phyloP scores from a whole-genome alignment of 2,329 filamentous ascomycete genomes.

The Emergomyces pasteurianus region DNA sequence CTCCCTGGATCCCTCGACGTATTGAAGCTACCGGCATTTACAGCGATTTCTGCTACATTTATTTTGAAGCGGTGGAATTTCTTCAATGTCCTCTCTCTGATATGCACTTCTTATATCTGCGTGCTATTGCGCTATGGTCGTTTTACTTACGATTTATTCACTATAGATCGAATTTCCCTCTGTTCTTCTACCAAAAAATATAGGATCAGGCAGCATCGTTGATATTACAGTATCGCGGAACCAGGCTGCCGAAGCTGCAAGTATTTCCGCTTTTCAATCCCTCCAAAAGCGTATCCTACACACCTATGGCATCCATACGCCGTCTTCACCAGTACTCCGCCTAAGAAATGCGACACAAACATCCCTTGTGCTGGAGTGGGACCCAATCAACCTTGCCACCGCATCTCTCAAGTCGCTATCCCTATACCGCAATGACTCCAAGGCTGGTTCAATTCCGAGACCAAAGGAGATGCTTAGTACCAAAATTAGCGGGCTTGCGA shows the following conservation, averaged over 20 bases:
- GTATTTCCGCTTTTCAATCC: slow-evolving; percentile 62
- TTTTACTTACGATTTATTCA: slow-evolving; percentile 1
- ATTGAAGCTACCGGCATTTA: neutral
- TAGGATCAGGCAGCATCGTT: slow-evolving; percentile 91
- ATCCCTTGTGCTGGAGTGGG: slow-evolving; percentile 97
- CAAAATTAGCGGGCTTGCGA: slow-evolving; percentile 91
- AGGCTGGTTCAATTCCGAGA: slow-evolving; percentile 86
- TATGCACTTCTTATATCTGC: neutral
- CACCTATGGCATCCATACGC: slow-evolving; percentile 72
- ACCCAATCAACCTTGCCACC: slow-evolving; percentile 83
- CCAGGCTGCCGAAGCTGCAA: slow-evolving; percentile 59
- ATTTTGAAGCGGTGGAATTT: neutral
- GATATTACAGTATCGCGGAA: slow-evolving; percentile 95
- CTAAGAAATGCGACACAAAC: slow-evolving; percentile 97
- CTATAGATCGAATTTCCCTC: slow-evolving; percentile 93
- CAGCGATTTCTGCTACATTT: neutral
- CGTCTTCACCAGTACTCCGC: slow-evolving; percentile 64
- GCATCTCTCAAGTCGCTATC: slow-evolving; percentile 81
- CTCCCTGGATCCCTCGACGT: neutral
- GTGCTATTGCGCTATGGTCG: neutral
- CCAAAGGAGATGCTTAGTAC: slow-evolving; percentile 82
- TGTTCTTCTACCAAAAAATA: slow-evolving; percentile 88
- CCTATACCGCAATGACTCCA: slow-evolving; percentile 90
- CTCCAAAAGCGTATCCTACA: slow-evolving; percentile 84
- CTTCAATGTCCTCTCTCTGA: neutral